phyloP scores from a whole-genome alignment of 257 asterid species.

The Anisodus tanguticus region DNA sequence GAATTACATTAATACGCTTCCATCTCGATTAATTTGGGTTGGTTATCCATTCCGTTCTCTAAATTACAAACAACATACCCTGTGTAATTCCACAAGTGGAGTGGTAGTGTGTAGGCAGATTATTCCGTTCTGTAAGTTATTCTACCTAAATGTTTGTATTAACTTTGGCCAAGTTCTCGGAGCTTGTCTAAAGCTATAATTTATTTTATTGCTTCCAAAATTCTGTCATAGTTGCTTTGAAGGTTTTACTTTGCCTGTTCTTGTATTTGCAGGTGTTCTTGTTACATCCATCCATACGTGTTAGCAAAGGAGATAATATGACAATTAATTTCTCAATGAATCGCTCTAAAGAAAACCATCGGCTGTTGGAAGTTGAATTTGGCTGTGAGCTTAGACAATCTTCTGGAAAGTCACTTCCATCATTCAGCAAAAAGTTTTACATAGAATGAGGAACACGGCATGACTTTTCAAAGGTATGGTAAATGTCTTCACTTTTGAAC shows the following conservation, averaged over 20 bases:
- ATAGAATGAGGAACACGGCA: conserved; percentile 61
- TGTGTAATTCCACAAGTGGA: too few species aligned
- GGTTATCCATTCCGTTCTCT: too few species aligned
- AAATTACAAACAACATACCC: too few species aligned
- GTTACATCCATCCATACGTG: conserved; percentile 62
- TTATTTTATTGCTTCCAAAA: neutral
- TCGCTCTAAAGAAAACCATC: conserved; percentile 83
- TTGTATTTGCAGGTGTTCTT: conserved; percentile 70
- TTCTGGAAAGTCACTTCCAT: conserved; percentile 58
- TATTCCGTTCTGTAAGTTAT: too few species aligned
- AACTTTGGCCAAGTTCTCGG: neutral
- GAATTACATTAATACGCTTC: neutral
- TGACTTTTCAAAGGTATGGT: neutral
- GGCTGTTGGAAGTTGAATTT: conserved; percentile 81
- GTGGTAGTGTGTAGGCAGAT: too few species aligned
- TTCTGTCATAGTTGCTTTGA: conserved; percentile 22
- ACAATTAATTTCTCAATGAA: conserved; percentile 55
- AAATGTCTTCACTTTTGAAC: neutral
- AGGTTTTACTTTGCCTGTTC: conserved; percentile 14
- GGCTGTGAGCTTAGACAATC: conserved; percentile 57
- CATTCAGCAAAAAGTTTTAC: conserved; percentile 57
- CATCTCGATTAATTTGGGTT: too few species aligned
- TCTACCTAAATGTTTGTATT: conserved; percentile 13
- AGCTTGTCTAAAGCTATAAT: neutral
- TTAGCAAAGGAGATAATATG: conserved; percentile 60